Base-by-base conservation (phyloP, 768 basidiomycete genomes). In the Boletellus ananas region DNA sequence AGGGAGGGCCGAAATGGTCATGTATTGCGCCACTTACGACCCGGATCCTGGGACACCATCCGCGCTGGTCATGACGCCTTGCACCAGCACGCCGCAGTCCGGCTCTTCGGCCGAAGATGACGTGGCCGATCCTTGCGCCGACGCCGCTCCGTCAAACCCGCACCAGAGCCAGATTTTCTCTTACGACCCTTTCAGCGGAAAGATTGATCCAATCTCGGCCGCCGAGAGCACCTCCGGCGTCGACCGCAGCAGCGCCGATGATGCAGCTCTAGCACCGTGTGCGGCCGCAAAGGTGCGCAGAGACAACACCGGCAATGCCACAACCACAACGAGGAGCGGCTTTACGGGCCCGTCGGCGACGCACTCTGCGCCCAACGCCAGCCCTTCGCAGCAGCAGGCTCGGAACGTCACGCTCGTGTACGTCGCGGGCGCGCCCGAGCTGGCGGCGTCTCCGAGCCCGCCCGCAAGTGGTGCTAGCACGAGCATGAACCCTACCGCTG, bases 11-110 rank as follows among this genome's bases (percentile, higher is more conserved):
- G 45, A 58, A 20, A 68, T 71, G 57, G 64, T 70, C 48, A 61
- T 68, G 20, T 80, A 73, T 59, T 89, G 86, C 52, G 80, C 78
- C 6, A 87, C 84, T 5, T 87, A 78, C 60, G 72, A 85, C 54
- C 72, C 80, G 3, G 67, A 72, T 25, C 82, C 83, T 2, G 49
- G 69, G 5, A 56, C 64, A 2, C 71, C 78, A 3, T 70, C 74
- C n/a, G 75, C 78, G 4, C 70, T 88, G 60, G 75, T 72, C 6
- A 72, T 79, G 62, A 64, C 73, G 43, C 61, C 58, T 9, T 88
- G 83, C 57, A 56, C 55, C 7, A 84, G 79, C 55, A 53, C 52
- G 21, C 53, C 40, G 23, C 41, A 42, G 3, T 38, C 51, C 6
- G n/a, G 14, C 0, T 21, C 47, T 33, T 12, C 34, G 6, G 29